Evolutionary conservation across 768 basidiomycete species (phyloP), one percentile per base, ranked within the genome.

Genomic region (Gymnopilus dilepis): DNA sequence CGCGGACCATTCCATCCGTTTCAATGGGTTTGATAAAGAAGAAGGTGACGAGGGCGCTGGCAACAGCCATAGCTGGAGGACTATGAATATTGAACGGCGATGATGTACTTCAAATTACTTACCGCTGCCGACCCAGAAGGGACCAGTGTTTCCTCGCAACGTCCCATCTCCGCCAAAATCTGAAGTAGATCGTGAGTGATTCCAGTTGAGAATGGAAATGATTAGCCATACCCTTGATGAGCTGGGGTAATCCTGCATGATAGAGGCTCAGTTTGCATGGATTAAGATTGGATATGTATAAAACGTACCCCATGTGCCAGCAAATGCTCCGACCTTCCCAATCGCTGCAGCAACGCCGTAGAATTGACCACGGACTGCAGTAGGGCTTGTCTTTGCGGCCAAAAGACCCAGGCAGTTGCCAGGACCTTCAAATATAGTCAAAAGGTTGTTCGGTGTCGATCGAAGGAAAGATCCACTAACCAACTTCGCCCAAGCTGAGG

Each of bases 51-150:
- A 87, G 21, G 2, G 95, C 95, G 61, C 91, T 92, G 53, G 94
- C 64, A 47, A 97, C 65, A 3, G 94, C 94, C 50, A 97, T 82
- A 38, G 83, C 87, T 77, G 68, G 64, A 7, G 7, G 19, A 11
- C 41, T 33, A 15, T 61, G n/a, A 65, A 59, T 58, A 54, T 61
- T 52, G 38, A n/a, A n/a, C 26, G 13, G 17, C 4, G 1, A 7
- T 13, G 48, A 26, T 7, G 51, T 17, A 56, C 31, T 22, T n/a
- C 17, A 19, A 34, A 26, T 6, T 9, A 69, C 77, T 21, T 65
- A 80, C 88, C 90, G 65, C 90, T 91, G n/a, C 82, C 93, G 63
- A 94, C 73, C 91, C 89, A 94, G 84, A 94, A 94, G 13, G 92
- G 92, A 19, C 93, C 92, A 0, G 94, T 94, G 70, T 90, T 88